Base-by-base conservation (phyloP, 2,329 filamentous ascomycete genomes). In the Lithohypha guttulata region DNA sequence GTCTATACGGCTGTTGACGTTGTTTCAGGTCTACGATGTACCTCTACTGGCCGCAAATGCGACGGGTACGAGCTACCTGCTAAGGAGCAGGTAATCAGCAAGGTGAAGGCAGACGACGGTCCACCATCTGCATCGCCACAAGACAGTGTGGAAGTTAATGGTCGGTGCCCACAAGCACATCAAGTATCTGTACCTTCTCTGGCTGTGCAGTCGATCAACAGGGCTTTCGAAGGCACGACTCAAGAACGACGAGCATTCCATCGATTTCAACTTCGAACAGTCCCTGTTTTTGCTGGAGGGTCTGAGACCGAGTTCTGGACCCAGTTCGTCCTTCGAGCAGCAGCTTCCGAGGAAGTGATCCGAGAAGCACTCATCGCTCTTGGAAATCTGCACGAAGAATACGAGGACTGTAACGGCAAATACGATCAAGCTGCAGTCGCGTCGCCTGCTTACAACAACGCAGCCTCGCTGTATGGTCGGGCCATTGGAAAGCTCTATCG, bases 261-360 rank as follows among this genome's bases (percentile, higher is more conserved):
- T 41, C 59, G 79, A 9, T 80, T 81, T 50, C 69, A 70, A 28
- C 62, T 69, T 18, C 72, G 73, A 29, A 79, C 78, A 0, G 73
- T 76, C 1, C 70, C 61, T 32, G 75, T 79, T 50, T 60, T 81
- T 5, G 79, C 77, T 0, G 77, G 78, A 9, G 81, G 77, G 53
- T 81, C 81, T 44, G 73, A 80, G 52, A 72, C 69, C 14, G 64
- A 69, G 2, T 81, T 81, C 52, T 82, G 77, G 77, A 75, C 68
- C 1, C 64, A 68, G 29, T 69, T 70, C 22, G 75, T 81, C 2
- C 55, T 81, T 7, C 72, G 76, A 48, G 75, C 77, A 54, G 79
- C 75, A 37, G 74, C 81, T 47, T 64, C 66, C 1, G 73, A 79
- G 51, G 61, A 69, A 9, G 68, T 76, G 18, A 75, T 81, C 42